Conservation (phyloP, 768 basidiomycete genomes). For the Mycena venus region DNA sequence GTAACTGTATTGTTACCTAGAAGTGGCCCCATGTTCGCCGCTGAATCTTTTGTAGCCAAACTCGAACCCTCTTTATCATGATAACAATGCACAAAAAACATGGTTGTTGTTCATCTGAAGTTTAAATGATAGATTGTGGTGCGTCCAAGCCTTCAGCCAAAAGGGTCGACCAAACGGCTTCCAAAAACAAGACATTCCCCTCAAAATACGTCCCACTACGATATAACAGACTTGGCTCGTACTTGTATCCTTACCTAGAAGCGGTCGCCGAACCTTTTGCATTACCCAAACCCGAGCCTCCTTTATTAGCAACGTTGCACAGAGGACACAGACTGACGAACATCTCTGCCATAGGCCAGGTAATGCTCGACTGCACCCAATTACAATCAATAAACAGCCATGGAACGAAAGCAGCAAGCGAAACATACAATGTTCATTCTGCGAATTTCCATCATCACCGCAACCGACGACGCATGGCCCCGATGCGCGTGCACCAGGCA, state of each 20-base stretch:
- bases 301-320: constrained; percentile 43
- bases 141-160: too few relatives aligned
- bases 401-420: background rate
- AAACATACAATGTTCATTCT: constrained; percentile 71
- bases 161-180: too few relatives aligned
- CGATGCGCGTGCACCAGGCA: constrained; percentile 76
- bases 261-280: constrained; percentile 19
- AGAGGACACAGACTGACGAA: constrained; percentile 74
- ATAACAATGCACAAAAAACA: too few relatives aligned
- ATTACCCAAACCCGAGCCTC: constrained; percentile 4
- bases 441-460: constrained; percentile 69
- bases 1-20: too few relatives aligned
- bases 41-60: too few relatives aligned
- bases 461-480: constrained; percentile 64
- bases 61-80: too few relatives aligned
- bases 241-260: constrained; percentile 15
- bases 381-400: background rate
- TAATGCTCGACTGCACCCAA: constrained; percentile 71
- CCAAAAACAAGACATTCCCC: too few relatives aligned
- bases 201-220: background rate
- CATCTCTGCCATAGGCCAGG: constrained; percentile 82
- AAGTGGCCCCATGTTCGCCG: too few relatives aligned
- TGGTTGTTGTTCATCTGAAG: too few relatives aligned
- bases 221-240: background rate
- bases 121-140: too few relatives aligned